A percentile compares a stretch with the other conserved stretches of the same genome.
Evolutionary conservation across 495 filamentous ascomycete genomes (phyloP).

Genomic region (Peziza echinospora): DNA sequence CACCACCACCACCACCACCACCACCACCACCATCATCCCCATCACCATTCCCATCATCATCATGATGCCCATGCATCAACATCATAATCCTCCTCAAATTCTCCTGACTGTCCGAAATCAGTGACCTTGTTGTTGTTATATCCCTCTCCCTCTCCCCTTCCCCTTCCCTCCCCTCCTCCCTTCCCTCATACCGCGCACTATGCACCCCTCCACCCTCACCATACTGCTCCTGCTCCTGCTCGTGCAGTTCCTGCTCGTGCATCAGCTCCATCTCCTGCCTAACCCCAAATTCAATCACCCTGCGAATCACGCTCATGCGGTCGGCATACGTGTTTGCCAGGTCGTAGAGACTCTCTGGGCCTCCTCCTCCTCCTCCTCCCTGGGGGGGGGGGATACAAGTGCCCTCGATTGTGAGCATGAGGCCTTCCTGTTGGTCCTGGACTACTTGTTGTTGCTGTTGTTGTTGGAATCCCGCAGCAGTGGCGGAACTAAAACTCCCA

Average conservation of each 20-base stretch:
- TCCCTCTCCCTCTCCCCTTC: no score
- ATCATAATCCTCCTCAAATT: no score
- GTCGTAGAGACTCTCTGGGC: constrained; percentile 24
- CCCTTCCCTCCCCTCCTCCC: no score
- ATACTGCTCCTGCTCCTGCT: background rate
- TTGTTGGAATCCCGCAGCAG: background rate
- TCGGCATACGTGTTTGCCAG: constrained; percentile 39
- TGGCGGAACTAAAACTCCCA: no score
- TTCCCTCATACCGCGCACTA: no score
- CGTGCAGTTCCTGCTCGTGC: background rate
- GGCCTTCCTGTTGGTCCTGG: constrained; percentile 18
- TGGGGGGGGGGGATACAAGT: constrained; percentile 18
- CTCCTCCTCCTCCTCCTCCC: constrained; percentile 10
- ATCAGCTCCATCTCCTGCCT: constrained; percentile 1
- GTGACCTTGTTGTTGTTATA: no score
- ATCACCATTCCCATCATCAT: no score
- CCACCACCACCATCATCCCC: no score
- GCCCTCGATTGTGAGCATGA: constrained; percentile 53
- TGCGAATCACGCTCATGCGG: constrained; percentile 22
- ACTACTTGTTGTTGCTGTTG: background rate
- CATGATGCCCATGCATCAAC: no score
- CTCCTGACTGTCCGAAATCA: no score
- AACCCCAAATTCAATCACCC: constrained; percentile 24
- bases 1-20: no score
- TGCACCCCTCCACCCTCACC: no score